These are phyloP conservation scores for Teunomyces stri DNA, from an alignment of 805 yeast genomes.

Conservation along the genomic window DNA sequence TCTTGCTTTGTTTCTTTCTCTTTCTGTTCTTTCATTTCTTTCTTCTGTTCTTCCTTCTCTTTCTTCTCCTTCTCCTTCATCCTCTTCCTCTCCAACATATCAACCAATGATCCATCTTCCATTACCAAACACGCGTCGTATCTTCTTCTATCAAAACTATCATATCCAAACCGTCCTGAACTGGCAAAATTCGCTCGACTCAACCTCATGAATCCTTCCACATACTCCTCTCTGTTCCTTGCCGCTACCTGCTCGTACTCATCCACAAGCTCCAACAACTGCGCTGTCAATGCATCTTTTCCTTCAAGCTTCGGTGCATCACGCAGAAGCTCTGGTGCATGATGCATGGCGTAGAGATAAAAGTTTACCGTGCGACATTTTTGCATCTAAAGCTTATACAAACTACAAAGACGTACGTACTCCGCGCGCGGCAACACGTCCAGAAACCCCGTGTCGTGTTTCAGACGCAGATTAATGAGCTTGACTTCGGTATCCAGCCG, in stretches of 20 bases:
- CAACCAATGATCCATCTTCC: conserved; percentile 1
- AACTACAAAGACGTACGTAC: conserved; percentile 36
- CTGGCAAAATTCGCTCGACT: conserved; percentile 45
- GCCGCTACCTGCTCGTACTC: conserved; percentile 29
- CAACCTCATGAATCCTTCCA: conserved; percentile 38
- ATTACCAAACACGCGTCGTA: conserved; percentile 19
- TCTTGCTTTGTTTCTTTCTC: conserved; percentile 2
- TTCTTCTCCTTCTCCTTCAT: neutral
- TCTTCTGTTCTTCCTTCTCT: conserved; percentile 5
- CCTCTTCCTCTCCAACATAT: conserved; percentile 1
- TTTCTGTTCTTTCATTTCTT: conserved; percentile 2
- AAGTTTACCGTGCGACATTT: neutral
- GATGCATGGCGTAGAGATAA: too few species aligned
- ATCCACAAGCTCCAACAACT: conserved; percentile 30
- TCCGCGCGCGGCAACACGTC: conserved; percentile 46
- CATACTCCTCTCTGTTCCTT: conserved; percentile 19
- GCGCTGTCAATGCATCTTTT: neutral
- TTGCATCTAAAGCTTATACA: conserved; percentile 29
- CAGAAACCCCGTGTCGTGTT: conserved; percentile 39
- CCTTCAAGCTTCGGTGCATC: neutral
- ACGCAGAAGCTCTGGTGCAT: neutral
- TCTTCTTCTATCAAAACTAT: conserved; percentile 39
- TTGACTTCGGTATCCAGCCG: conserved; percentile 55
- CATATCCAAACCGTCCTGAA: conserved; percentile 35
- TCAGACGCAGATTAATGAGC: conserved; percentile 37